Conservation (phyloP, 192 early-diverging fungal species). For the Coemansia reversa region DNA sequence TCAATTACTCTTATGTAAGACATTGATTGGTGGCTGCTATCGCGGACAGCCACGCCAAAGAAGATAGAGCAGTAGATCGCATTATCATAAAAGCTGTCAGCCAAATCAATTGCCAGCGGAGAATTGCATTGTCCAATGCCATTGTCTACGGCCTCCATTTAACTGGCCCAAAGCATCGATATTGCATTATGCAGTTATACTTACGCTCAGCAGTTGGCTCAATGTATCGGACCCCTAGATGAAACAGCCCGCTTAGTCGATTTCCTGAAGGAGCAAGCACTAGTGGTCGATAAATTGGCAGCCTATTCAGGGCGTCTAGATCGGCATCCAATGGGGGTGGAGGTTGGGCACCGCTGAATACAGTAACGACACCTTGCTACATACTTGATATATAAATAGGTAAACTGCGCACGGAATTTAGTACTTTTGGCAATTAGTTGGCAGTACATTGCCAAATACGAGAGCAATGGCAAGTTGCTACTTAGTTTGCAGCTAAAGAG, state of each 20-base stretch:
- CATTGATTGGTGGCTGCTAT: neutral
- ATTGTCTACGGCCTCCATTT: neutral
- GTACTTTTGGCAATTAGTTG: neutral
- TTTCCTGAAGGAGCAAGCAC: constrained; percentile 47
- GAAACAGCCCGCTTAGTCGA: constrained; percentile 49
- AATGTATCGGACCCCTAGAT: constrained; percentile 45
- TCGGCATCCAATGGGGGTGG: constrained; percentile 51
- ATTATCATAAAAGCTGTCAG: neutral
- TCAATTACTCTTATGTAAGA: neutral
- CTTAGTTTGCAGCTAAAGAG: neutral
- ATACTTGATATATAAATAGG: neutral
- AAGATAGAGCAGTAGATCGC: neutral
- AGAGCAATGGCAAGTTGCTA: neutral
- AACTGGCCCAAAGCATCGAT: neutral
- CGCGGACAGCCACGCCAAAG: neutral
- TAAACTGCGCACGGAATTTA: neutral
- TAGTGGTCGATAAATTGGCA: constrained; percentile 44
- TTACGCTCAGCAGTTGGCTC: constrained; percentile 56
- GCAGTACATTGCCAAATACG: neutral
- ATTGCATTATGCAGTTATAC: constrained; percentile 8
- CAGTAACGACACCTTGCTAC: constrained; percentile 52
- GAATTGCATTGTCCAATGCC: no score
- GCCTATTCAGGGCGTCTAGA: constrained; percentile 45
- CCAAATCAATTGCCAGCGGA: neutral
- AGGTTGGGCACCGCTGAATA: constrained; percentile 42